Base-by-base conservation (phyloP, 2,329 filamentous ascomycete species). In the Neonectria faginata region DNA sequence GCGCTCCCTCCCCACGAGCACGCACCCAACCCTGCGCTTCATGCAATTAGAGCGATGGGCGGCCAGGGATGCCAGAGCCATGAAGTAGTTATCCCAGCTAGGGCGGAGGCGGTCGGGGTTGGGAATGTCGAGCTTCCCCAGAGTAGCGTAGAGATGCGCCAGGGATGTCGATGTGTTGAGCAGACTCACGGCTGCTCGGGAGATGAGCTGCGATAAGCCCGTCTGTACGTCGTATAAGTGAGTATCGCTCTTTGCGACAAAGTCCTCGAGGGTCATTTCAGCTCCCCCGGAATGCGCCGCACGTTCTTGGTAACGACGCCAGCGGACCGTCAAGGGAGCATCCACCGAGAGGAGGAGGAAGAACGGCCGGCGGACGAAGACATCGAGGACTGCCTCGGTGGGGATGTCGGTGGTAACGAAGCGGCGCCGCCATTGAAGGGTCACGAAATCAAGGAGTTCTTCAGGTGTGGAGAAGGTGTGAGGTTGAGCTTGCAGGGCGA, bases 1-100 rank as follows among this genome's bases (percentile, higher is more conserved):
- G 74, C 90, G 90, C 75, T 94, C 91, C 67, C 91, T 86, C 64
- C 84, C 84, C 36, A 98, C 94, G 10, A 99, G 85, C 7, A 98
- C 96, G 80, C 94, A 97, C 8, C 96, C 96, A 1, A 99, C 96
- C 69, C 95, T 89, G 31, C 96, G 88, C 82, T 98, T 97, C 96
- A 99, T 99, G 83, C 96, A 99, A 79, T 99, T 99, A 76, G 91
- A 93, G 68, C 96, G 88, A 71, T 93, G 91, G 0, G 95, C 92
- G 8, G 96, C 96, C 52, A 99, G 88, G 36, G 92, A 93, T 5
- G 96, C 94, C n/a, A 99, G 85, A 44, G 92, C 89, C 96, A 99
- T 99, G 77, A 99, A 99, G 82, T 99, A 99, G 74, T 92, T 90
- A 79, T 99, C 96, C 96, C 96, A 99, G 53, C 88, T 90, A 1